These are phyloP conservation scores for Trichoderma polysporum DNA, from an alignment of 2,329 filamentous ascomycete species.

Conservation along the genomic window DNA sequence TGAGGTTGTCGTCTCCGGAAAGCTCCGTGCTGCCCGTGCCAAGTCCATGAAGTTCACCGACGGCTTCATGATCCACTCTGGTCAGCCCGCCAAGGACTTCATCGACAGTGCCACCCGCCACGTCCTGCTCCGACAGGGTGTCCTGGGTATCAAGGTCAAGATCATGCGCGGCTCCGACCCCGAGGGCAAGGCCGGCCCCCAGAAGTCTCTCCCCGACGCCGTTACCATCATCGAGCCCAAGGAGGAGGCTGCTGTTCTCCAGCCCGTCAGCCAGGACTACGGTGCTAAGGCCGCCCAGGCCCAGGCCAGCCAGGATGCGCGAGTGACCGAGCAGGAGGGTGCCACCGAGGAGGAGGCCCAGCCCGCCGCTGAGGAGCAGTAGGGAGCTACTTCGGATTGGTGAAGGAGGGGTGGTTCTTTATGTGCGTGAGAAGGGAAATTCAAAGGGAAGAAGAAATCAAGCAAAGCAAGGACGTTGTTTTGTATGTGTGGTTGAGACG, in stretches of 20 bases:
- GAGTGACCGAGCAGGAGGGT: slow-evolving; percentile 57
- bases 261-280: slow-evolving; percentile 98
- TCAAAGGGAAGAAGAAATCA: slow-evolving; percentile 10
- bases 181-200: slow-evolving; percentile 96
- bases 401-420: slow-evolving; percentile 28
- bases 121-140: slow-evolving; percentile 99
- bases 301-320: slow-evolving; percentile 62
- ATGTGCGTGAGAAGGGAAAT: slow-evolving; percentile 26
- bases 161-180: slow-evolving; percentile 99
- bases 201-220: slow-evolving; percentile 96
- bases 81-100: slow-evolving; percentile 99
- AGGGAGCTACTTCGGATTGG: slow-evolving; percentile 25
- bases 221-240: slow-evolving; percentile 99
- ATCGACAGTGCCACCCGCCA: slow-evolving; percentile 98
- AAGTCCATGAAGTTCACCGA: slow-evolving; percentile 99
- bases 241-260: slow-evolving; percentile 94
- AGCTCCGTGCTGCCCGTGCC: slow-evolving; percentile 97
- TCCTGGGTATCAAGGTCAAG: slow-evolving; percentile 99
- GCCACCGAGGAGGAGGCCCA: slow-evolving; percentile 55
- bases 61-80: slow-evolving; percentile 99
- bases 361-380: slow-evolving; percentile 41
- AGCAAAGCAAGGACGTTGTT: neutral
- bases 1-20: slow-evolving; percentile 98
- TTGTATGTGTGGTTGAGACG: slow-evolving; percentile 12
- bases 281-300: slow-evolving; percentile 79